These are phyloP conservation scores for Fusarium sp. DNA, from an alignment of 2,329 filamentous ascomycete species.

Conservation along the genomic window DNA sequence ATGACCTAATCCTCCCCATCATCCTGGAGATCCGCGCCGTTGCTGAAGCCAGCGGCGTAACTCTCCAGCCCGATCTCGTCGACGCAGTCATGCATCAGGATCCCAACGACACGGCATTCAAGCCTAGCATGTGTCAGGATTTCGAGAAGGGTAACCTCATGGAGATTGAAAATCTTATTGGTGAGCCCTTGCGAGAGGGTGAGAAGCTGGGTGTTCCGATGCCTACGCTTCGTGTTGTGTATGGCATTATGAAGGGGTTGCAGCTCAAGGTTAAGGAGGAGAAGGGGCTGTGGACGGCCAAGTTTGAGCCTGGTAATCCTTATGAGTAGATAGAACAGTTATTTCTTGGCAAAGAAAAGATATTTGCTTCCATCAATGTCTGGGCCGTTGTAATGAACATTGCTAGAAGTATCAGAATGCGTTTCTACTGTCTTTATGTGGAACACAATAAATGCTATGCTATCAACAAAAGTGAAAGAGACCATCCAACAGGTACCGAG, in stretches of 20 bases:
- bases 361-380: too few relatives aligned
- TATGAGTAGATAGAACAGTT: constrained; percentile 20
- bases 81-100: constrained; percentile 59
- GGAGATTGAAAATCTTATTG: constrained; percentile 64
- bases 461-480: too few relatives aligned
- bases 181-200: constrained; percentile 62
- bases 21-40: constrained; percentile 64
- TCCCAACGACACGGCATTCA: constrained; percentile 59
- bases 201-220: constrained; percentile 56
- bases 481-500: too few relatives aligned
- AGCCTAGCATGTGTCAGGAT: constrained; percentile 67
- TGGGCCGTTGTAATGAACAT: too few relatives aligned
- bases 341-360: background rate
- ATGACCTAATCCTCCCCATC: constrained; percentile 60
- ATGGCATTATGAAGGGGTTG: constrained; percentile 58
- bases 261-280: constrained; percentile 51
- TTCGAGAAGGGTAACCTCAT: constrained; percentile 52
- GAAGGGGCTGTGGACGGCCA: constrained; percentile 47
- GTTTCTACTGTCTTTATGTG: too few relatives aligned
- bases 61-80: constrained; percentile 54
- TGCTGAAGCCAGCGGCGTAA: constrained; percentile 55
- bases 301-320: constrained; percentile 37
- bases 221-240: constrained; percentile 61
- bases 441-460: too few relatives aligned
- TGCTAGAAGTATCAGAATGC: too few relatives aligned